phyloP scores from a whole-genome alignment of 306 rosid species.

The Lathyrus oleraceus region DNA sequence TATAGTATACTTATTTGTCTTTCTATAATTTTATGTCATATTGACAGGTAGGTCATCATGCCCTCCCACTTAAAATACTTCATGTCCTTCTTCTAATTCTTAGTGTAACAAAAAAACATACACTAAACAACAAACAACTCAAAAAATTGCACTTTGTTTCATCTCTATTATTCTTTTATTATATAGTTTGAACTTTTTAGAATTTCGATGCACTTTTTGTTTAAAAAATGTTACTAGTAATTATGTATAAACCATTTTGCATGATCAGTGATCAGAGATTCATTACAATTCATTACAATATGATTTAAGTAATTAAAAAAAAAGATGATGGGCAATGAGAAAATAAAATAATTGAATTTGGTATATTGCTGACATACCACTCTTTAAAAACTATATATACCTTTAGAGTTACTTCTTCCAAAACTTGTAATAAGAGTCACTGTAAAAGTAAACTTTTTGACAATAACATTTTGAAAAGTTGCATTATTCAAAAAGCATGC shows the following conservation, averaged over 20 bases:
- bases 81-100: conserved; percentile 38
- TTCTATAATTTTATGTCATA: conserved; percentile 36
- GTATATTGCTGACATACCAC: conserved; percentile 45
- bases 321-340: conserved; percentile 39
- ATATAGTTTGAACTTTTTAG: conserved; percentile 36
- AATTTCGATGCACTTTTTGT: conserved; percentile 34
- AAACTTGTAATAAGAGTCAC: conserved; percentile 47
- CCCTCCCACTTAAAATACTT: conserved; percentile 63
- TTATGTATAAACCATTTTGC: conserved; percentile 40
- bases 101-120: conserved; percentile 28
- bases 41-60: conserved; percentile 79
- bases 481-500: conserved; percentile 55
- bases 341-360: conserved; percentile 27
- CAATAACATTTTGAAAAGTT: conserved; percentile 46
- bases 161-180: conserved; percentile 38
- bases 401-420: conserved; percentile 49
- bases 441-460: conserved; percentile 51
- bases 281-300: conserved; percentile 44
- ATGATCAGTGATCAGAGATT: conserved; percentile 42
- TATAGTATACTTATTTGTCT: conserved; percentile 21
- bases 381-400: conserved; percentile 36
- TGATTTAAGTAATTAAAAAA: conserved; percentile 12
- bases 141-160: conserved; percentile 57
- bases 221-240: conserved; percentile 24
- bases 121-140: conserved; percentile 54